Evolutionary conservation across 805 yeast species (phyloP).

Genomic region (Yarrowia alimentaria): DNA sequence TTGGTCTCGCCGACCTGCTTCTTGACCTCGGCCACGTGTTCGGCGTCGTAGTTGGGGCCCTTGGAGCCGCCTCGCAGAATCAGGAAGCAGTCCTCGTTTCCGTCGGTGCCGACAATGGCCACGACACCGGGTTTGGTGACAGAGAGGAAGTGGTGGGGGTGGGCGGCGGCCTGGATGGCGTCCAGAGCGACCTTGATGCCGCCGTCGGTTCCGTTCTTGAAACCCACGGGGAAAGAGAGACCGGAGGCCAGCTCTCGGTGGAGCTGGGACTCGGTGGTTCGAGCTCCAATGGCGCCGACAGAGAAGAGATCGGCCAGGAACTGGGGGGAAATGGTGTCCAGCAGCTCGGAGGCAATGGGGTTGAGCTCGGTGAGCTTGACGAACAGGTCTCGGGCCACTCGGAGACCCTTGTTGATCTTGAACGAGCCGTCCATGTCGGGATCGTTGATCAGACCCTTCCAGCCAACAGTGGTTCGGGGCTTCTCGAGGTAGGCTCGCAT

Average conservation of each 20-base stretch:
- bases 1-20: constrained; percentile 44
- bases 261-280: constrained; percentile 97
- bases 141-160: constrained; percentile 89
- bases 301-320: constrained; percentile 90
- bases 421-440: constrained; percentile 93
- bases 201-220: constrained; percentile 98
- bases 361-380: constrained; percentile 74
- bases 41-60: constrained; percentile 86
- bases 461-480: constrained; percentile 98
- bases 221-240: constrained; percentile 95
- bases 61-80: constrained; percentile 94
- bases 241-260: constrained; percentile 98
- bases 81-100: constrained; percentile 85
- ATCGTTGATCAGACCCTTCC: constrained; percentile 98
- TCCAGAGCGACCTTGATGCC: constrained; percentile 90
- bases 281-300: constrained; percentile 97
- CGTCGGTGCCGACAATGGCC: constrained; percentile 93
- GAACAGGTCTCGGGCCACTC: constrained; percentile 84
- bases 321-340: constrained; percentile 96
- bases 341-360: constrained; percentile 97
- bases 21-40: constrained; percentile 65
- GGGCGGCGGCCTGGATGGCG: constrained; percentile 87
- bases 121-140: constrained; percentile 96
- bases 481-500: constrained; percentile 98
- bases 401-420: constrained; percentile 91